phyloP scores from a whole-genome alignment of 1,139 yeast species.

The Blastobotrys illinoisensis region DNA sequence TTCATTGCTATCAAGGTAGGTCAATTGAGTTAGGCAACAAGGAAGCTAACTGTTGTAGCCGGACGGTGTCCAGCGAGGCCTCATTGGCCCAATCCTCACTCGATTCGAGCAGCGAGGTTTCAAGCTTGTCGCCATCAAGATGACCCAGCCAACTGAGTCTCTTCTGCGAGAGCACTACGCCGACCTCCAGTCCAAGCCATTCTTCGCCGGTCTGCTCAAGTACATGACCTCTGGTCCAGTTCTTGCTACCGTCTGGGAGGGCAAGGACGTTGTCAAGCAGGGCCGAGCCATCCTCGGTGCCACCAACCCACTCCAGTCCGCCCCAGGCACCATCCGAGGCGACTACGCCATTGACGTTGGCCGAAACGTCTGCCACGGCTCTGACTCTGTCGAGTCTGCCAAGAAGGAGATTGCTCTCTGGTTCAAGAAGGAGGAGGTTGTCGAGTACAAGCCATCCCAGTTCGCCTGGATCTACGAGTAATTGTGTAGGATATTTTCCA shows the following conservation, averaged over 20 bases:
- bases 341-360: slow-evolving; percentile 85
- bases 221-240: slow-evolving; percentile 99
- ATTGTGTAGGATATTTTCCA: slow-evolving; percentile 15
- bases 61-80: slow-evolving; percentile 99
- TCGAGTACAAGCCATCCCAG: slow-evolving; percentile 82
- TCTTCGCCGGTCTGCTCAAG: slow-evolving; percentile 87
- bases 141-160: slow-evolving; percentile 79
- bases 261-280: slow-evolving; percentile 98
- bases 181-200: slow-evolving; percentile 93
- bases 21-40: not conserved
- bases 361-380: slow-evolving; percentile 99
- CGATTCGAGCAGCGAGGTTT: slow-evolving; percentile 97
- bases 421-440: slow-evolving; percentile 98
- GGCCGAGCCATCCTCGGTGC: slow-evolving; percentile 99
- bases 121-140: slow-evolving; percentile 95
- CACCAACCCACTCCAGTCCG: slow-evolving; percentile 94
- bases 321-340: slow-evolving; percentile 99
- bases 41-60: slow-evolving; percentile 43
- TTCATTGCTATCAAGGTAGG: slow-evolving; percentile 85
- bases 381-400: slow-evolving; percentile 98
- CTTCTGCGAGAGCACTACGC: slow-evolving; percentile 91
- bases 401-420: slow-evolving; percentile 92
- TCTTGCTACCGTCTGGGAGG: slow-evolving; percentile 99
- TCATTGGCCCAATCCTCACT: slow-evolving; percentile 79
- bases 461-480: slow-evolving; percentile 93